Base-by-base conservation (phyloP, 306 rosid genomes). In the Gleditsia sinensis region DNA sequence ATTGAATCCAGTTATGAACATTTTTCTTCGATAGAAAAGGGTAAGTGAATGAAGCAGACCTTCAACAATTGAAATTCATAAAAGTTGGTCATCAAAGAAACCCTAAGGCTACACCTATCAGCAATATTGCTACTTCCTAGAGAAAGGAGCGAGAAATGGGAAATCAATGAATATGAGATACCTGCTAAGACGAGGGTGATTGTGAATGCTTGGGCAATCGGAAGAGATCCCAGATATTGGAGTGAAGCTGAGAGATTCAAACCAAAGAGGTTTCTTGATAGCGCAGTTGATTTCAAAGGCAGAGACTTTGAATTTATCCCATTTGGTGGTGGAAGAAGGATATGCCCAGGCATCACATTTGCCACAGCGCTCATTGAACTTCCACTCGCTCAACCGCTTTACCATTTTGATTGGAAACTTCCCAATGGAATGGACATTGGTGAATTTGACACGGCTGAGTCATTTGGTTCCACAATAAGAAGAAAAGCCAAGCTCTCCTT, bases 381-480 rank as follows among this genome's bases (percentile, higher is more conserved):
- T 0, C 30, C 82, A 33, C 77, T 83, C 30, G 72, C 82, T 1
- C 20, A n/a, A 0, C 32, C 76, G 21, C 79, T 81, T n/a, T 76
- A 57, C 14, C 65, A 81, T 55, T 76, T 81, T 75, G 80, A 83
- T 32, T 76, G 82, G 84, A 72, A 71, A 54, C 82, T 75, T 59
- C 82, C 65, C 1, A 67, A 45, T 61, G 81, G 63, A 12, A 65
- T 83, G 53, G 45, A 75, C 34, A 40, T 6, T 53, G 80, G 76
- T 36, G 70, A 83, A 33, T 48, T 82, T 46, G 86, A 82, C 65
- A 77, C 78, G 82, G 2, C 21, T 5, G 86, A 77, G 32, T 9
- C 33, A 6, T 32, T 58, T 58, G 42, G 36, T 33, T 33, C 36
- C 36, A 33, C 36, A 33, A 33, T 33, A 33, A 33, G 36, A 33